phyloP scores from a whole-genome alignment of 768 basidiomycete species.

The Boletus rubroflammeus region DNA sequence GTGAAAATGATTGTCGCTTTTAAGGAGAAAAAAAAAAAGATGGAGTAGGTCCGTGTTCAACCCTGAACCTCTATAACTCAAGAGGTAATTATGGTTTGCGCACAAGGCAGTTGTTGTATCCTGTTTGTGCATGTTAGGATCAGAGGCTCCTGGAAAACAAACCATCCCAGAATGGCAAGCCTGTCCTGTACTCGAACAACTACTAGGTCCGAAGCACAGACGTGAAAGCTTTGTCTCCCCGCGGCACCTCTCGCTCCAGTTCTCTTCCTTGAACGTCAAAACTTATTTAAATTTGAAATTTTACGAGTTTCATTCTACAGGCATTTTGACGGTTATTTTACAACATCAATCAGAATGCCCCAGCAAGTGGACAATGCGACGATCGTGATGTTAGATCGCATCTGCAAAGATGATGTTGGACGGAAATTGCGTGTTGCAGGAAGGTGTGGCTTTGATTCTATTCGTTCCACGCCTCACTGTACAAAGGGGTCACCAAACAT shows the following conservation, averaged over 20 bases:
- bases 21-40: too few species aligned
- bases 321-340: not conserved
- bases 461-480: slow-evolving; percentile 13
- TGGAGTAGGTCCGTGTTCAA: not conserved
- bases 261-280: slow-evolving; percentile 1
- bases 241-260: not conserved
- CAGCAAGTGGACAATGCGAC: slow-evolving; percentile 47
- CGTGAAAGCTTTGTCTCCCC: slow-evolving; percentile 1
- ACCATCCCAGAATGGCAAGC: slow-evolving; percentile 11
- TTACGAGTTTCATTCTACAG: not conserved
- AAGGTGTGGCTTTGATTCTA: slow-evolving; percentile 39
- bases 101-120: slow-evolving; percentile 2
- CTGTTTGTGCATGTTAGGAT: slow-evolving; percentile 30
- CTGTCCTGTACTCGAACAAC: slow-evolving; percentile 1
- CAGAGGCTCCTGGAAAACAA: slow-evolving; percentile 26
- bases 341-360: slow-evolving; percentile 36
- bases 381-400: slow-evolving; percentile 40
- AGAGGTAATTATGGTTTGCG: not conserved
- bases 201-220: not conserved
- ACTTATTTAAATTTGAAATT: not conserved
- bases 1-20: not conserved
- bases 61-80: not conserved
- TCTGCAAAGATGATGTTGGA: slow-evolving; percentile 40
- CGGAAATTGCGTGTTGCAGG: slow-evolving; percentile 59
- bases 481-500: slow-evolving; percentile 8